Evolutionary conservation across 805 yeast genomes (phyloP).

Genomic region (Metschnikowia vanudenii): DNA sequence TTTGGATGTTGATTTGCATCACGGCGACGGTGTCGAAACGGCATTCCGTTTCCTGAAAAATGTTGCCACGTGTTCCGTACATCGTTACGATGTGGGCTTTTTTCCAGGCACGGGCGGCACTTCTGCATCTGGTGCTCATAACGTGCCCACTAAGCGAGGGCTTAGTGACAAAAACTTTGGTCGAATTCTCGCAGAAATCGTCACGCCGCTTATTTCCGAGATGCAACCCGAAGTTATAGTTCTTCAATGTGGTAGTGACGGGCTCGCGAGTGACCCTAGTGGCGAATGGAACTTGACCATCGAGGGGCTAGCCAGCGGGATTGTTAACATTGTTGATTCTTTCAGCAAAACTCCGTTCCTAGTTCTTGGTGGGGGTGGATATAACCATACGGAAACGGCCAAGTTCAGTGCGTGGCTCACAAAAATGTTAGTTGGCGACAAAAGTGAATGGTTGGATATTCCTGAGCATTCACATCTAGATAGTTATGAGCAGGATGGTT

Average conservation of each 20-base stretch:
- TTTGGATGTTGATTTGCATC: constrained; percentile 73
- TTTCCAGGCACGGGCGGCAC: constrained; percentile 68
- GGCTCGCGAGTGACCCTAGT: constrained; percentile 61
- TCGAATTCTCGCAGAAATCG: constrained; percentile 37
- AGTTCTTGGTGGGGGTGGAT: constrained; percentile 78
- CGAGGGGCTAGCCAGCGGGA: constrained; percentile 45
- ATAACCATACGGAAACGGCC: constrained; percentile 59
- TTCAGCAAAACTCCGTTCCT: constrained; percentile 33
- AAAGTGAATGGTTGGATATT: constrained; percentile 41
- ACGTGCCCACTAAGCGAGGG: constrained; percentile 60
- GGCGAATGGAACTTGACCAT: constrained; percentile 70
- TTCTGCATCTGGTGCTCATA: constrained; percentile 39
- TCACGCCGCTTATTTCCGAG: constrained; percentile 40
- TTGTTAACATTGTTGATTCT: constrained; percentile 3
- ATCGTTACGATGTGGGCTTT: constrained; percentile 63
- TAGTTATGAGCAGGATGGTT: constrained; percentile 43
- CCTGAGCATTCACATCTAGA: constrained; percentile 52
- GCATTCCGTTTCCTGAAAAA: constrained; percentile 57
- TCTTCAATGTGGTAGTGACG: constrained; percentile 74
- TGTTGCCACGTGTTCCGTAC: constrained; percentile 63
- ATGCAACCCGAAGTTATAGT: constrained; percentile 54
- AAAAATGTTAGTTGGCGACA: constrained; percentile 20
- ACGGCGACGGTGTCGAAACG: constrained; percentile 75
- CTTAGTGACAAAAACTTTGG: constrained; percentile 45
- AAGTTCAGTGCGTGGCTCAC: constrained; percentile 57